These are phyloP conservation scores for Russula lepida DNA, from an alignment of 768 basidiomycete species.

Conservation along the genomic window DNA sequence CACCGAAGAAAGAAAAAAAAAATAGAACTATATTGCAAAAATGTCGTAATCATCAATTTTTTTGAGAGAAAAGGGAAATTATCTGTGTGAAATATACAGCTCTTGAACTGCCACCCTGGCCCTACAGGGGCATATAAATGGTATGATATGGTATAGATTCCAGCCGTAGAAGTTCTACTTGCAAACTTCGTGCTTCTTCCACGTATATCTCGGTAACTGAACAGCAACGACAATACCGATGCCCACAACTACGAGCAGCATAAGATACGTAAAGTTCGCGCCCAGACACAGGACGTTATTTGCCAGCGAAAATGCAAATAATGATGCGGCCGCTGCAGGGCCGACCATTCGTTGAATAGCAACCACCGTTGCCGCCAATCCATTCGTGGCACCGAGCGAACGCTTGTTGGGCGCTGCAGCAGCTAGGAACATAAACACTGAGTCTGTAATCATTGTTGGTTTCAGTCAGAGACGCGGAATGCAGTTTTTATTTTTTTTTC, in stretches of 20 bases:
- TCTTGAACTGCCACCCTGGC: too few relatives aligned
- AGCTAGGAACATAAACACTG: conserved; percentile 63
- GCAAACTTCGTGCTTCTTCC: background rate
- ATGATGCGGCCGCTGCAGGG: conserved; percentile 48
- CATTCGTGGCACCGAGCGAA: conserved; percentile 62
- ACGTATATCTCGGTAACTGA: conserved; percentile 1
- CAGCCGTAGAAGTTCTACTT: background rate
- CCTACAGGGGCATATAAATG: too few relatives aligned
- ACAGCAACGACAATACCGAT: background rate
- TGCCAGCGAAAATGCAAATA: conserved; percentile 54
- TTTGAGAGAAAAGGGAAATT: too few relatives aligned
- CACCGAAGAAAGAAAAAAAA: too few relatives aligned
- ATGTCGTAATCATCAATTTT: too few relatives aligned
- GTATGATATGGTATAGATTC: background rate
- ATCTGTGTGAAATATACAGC: too few relatives aligned
- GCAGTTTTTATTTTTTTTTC: background rate
- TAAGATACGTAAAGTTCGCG: conserved; percentile 27
- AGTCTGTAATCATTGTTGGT: conserved; percentile 36
- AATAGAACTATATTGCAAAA: too few relatives aligned
- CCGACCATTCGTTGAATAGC: conserved; percentile 39
- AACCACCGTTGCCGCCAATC: conserved; percentile 34
- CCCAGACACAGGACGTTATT: conserved; percentile 42
- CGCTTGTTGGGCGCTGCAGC: conserved; percentile 56
- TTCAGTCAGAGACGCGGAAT: background rate
- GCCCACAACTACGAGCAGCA: background rate